Evolutionary conservation across 2,329 filamentous ascomycete genomes (phyloP), one percentile per base, ranked within the genome.

Genomic region (Furcasterigmium furcatum): DNA sequence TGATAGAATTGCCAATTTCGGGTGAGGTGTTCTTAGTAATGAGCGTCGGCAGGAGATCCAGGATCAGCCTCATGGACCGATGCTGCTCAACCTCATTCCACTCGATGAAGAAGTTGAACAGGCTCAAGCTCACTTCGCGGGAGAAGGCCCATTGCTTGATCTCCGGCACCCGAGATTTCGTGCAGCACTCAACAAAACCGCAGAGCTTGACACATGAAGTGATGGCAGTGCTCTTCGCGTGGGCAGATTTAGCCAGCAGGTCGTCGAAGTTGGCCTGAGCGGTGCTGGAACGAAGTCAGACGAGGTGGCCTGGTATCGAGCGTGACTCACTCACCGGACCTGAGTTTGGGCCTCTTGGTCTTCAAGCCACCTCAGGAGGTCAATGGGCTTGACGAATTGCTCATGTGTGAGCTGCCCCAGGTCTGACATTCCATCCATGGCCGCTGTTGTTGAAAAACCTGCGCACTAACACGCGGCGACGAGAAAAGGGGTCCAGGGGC

Each of bases 41-140:
- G 16, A 80, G 70, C 44, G 71, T 68, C 6, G 72, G 69, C 19
- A 84, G 63, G 18, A 82, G 65, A 52, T 85, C 81, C 25, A 85
- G 68, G 5, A 84, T 74, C 47, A 84, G 71, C 50, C 76, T 77
- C 76, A 85, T 79, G 29, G 81, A 81, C 10, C 82, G 71, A 54
- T 84, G 78, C 48, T 81, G 77, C 55, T 85, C 81, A 46, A 78
- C 79, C 55, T 85, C 82, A 54, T 82, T 84, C 80, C 81, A 85
- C 55, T 84, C 80, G 42, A 85, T 67, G 57, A 81, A 86, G 55
- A 82, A 84, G 44, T 76, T 67, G 62, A 84, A 83, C 20, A 85
- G 63, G 43, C 66, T 65, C 42, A 73, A 52, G 18, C 68, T 72
- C 4, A 76, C 73, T 24, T 65, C 57, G 49, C 70, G 61, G 10